Percentiles rank a stretch among this genome's conserved stretches.
phyloP scores from a whole-genome alignment of 1,284 basidiomycete species.

The Tremellales sp. region DNA sequence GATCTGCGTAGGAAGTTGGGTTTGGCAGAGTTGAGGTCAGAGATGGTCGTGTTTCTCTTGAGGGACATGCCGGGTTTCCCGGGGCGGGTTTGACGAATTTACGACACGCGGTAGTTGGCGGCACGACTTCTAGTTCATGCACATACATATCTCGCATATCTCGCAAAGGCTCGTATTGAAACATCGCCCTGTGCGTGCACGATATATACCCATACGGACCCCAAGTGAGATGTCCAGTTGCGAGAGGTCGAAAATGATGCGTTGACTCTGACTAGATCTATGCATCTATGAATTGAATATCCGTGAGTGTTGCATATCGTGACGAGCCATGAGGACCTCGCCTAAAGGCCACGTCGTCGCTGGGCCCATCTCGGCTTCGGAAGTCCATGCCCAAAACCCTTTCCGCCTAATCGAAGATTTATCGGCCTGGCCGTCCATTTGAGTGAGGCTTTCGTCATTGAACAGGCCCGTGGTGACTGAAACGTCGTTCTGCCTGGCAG shows the following conservation, averaged over 20 bases:
- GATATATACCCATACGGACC: no score
- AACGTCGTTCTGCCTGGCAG: conserved; percentile 46
- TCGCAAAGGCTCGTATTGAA: no score
- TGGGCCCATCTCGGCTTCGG: conserved; percentile 52
- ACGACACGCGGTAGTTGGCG: no score
- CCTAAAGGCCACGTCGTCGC: conserved; percentile 93
- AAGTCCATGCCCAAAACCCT: conserved; percentile 41
- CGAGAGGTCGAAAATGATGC: no score
- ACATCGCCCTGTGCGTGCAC: no score
- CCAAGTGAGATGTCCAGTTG: no score
- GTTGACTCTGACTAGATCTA: no score
- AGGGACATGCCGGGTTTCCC: conserved; percentile 60
- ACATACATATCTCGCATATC: no score
- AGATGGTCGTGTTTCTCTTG: conserved; percentile 77
- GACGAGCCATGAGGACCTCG: conserved; percentile 84
- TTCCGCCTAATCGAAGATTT: conserved; percentile 8
- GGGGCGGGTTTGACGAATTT: no score
- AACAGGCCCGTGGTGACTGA: background rate
- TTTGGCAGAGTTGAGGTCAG: conserved; percentile 72
- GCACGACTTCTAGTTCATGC: no score
- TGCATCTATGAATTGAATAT: conserved; percentile 74
- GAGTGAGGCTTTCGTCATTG: background rate
- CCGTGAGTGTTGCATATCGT: conserved; percentile 90
- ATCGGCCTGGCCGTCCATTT: background rate
- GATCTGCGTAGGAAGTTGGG: conserved; percentile 64